phyloP scores from a whole-genome alignment of 139 green algal genomes.

The Raphidocelis subcapitata region DNA sequence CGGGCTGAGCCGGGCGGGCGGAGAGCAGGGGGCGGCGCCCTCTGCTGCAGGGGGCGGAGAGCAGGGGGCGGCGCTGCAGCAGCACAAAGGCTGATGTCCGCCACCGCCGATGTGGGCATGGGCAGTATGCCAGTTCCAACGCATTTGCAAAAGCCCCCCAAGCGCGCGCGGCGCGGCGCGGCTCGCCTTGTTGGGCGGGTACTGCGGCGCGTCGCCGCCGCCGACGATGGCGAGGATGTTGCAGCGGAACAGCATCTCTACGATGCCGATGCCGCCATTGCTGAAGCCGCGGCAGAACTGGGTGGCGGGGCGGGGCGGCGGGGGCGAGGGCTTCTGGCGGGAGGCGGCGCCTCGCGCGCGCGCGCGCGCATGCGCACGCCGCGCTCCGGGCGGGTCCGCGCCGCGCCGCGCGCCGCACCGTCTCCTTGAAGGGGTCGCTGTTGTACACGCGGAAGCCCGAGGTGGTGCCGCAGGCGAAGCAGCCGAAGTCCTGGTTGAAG shows the following conservation, averaged over 20 bases:
- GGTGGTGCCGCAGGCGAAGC: slow-evolving; percentile 81
- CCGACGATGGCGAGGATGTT: slow-evolving; percentile 97
- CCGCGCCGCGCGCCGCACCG: slow-evolving; percentile 55
- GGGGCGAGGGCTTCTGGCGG: neutral
- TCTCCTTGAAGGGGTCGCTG: slow-evolving; percentile 91
- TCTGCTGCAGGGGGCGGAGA: neutral
- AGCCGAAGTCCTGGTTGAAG: slow-evolving; percentile 67
- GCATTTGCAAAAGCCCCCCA: too few relatives aligned
- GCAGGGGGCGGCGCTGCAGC: neutral
- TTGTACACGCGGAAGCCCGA: slow-evolving; percentile 91
- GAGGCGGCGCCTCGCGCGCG: neutral
- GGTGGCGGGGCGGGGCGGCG: neutral
- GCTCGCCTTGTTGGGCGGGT: slow-evolving; percentile 79
- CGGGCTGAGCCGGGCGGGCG: neutral
- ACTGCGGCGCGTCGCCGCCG: slow-evolving; percentile 76
- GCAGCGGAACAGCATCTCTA: slow-evolving; percentile 97
- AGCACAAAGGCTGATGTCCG: too few relatives aligned
- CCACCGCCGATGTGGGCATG: too few relatives aligned
- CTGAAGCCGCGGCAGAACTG: slow-evolving; percentile 87
- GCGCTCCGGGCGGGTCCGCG: too few relatives aligned
- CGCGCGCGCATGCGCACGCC: too few relatives aligned
- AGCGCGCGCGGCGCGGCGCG: neutral
- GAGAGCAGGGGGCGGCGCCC: neutral
- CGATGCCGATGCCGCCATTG: slow-evolving; percentile 74
- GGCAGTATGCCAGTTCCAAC: too few relatives aligned